Percentiles rank a stretch among this genome's conserved stretches.
These are phyloP conservation scores for Pythium sp. DNA, from an alignment of 352 stramenopile species.

Conservation along the genomic window DNA sequence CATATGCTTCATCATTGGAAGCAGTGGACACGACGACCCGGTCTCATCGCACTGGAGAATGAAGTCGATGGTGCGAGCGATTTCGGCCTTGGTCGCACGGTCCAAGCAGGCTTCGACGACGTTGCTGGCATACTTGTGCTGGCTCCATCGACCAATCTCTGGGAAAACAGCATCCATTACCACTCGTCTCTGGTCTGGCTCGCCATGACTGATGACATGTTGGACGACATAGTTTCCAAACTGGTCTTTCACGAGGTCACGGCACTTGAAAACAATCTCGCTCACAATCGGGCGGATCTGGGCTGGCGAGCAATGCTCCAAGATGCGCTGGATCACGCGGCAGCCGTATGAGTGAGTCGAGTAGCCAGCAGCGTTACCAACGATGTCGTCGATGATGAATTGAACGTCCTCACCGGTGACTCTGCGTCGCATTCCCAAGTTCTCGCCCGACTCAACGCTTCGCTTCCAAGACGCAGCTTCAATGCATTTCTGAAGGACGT, in stretches of 20 bases:
- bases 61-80: constrained; percentile 73
- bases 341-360: constrained; percentile 98
- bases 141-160: constrained; percentile 88
- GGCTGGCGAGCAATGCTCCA: constrained; percentile 92
- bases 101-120: constrained; percentile 95
- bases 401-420: constrained; percentile 90
- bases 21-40: constrained; percentile 68
- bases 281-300: constrained; percentile 93
- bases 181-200: constrained; percentile 68
- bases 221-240: constrained; percentile 99
- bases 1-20: constrained; percentile 95
- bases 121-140: constrained; percentile 96
- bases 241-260: constrained; percentile 92
- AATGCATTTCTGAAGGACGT: constrained; percentile 99
- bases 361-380: constrained; percentile 88
- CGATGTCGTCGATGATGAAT: constrained; percentile 97
- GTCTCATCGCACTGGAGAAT: constrained; percentile 77
- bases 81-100: constrained; percentile 79
- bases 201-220: constrained; percentile 95
- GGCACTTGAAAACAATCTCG: constrained; percentile 91
- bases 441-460: constrained; percentile 20
- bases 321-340: constrained; percentile 96
- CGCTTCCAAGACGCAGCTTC: constrained; percentile 80
- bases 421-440: constrained; percentile 18
- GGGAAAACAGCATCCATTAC: constrained; percentile 86